A percentile compares a stretch with the other conserved stretches of the same genome.
Conservation (phyloP, 208 protist genomes). For the Phytomonas sp. region DNA sequence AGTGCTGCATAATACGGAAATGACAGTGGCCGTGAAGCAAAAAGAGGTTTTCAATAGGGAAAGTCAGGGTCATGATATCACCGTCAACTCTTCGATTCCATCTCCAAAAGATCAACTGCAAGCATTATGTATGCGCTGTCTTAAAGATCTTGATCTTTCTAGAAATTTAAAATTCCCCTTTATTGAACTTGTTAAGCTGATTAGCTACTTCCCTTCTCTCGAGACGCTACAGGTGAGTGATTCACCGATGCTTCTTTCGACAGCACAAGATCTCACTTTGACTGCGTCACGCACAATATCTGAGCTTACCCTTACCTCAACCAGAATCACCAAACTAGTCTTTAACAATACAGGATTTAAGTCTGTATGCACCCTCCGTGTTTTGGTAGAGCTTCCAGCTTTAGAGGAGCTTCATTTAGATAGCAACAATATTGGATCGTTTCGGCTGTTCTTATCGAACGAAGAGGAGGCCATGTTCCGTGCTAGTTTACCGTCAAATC, state of each 20-base stretch:
- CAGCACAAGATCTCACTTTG: background rate
- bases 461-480: background rate
- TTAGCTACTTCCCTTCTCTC: constrained; percentile 47
- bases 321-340: constrained; percentile 56
- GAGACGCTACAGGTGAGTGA: constrained; percentile 62
- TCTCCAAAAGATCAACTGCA: constrained; percentile 22
- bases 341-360: constrained; percentile 67
- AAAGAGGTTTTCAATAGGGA: constrained; percentile 10
- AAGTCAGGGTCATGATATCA: background rate
- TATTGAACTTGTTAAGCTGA: constrained; percentile 39
- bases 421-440: constrained; percentile 35
- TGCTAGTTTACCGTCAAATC: background rate
- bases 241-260: constrained; percentile 28
- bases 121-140: constrained; percentile 28
- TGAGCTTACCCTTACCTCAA: constrained; percentile 22
- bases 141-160: constrained; percentile 71
- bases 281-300: background rate
- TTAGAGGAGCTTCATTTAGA: constrained; percentile 81
- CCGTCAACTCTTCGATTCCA: background rate
- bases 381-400: constrained; percentile 35
- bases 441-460: constrained; percentile 18
- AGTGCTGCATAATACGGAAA: constrained; percentile 43
- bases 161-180: constrained; percentile 47
- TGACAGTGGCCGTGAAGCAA: constrained; percentile 39
- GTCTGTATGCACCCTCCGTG: constrained; percentile 39